Conservation (phyloP, 805 yeast genomes). For the Cyberlindnera suaveolens region DNA sequence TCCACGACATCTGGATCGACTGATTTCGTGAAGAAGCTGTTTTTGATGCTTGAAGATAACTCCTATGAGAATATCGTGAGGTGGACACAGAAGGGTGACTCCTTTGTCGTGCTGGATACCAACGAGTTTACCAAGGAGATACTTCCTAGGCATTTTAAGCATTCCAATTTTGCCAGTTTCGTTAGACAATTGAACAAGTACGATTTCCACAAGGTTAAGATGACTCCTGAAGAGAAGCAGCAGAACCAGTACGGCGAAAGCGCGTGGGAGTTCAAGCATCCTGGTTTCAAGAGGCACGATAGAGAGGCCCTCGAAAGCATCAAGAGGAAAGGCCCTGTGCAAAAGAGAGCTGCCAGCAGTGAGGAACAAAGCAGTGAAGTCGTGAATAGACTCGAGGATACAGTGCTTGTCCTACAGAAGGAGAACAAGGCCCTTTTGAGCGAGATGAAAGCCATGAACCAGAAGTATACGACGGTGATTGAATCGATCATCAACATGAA, state of each 20-base stretch:
- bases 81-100: constrained; percentile 84
- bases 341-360: constrained; percentile 33
- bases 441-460: constrained; percentile 38
- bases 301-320: constrained; percentile 79
- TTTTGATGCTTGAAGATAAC: constrained; percentile 79
- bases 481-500: constrained; percentile 55
- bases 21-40: constrained; percentile 74
- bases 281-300: constrained; percentile 74
- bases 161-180: constrained; percentile 89
- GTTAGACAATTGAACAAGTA: constrained; percentile 94
- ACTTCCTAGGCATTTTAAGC: constrained; percentile 89
- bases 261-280: constrained; percentile 94
- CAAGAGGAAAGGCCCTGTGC: constrained; percentile 69
- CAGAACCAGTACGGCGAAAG: constrained; percentile 58
- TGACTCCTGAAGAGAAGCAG: constrained; percentile 55
- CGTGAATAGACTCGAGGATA: constrained; percentile 16
- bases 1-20: constrained; percentile 44
- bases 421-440: constrained; percentile 28
- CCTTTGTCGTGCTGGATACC: constrained; percentile 85
- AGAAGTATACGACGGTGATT: constrained; percentile 58
- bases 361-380: constrained; percentile 15
- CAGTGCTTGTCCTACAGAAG: constrained; percentile 11
- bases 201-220: constrained; percentile 93
- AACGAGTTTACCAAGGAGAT: constrained; percentile 85
- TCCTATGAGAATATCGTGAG: constrained; percentile 68